These are phyloP conservation scores for Purpureocillium takamizusanense DNA, from an alignment of 2,329 filamentous ascomycete genomes.

Conservation along the genomic window DNA sequence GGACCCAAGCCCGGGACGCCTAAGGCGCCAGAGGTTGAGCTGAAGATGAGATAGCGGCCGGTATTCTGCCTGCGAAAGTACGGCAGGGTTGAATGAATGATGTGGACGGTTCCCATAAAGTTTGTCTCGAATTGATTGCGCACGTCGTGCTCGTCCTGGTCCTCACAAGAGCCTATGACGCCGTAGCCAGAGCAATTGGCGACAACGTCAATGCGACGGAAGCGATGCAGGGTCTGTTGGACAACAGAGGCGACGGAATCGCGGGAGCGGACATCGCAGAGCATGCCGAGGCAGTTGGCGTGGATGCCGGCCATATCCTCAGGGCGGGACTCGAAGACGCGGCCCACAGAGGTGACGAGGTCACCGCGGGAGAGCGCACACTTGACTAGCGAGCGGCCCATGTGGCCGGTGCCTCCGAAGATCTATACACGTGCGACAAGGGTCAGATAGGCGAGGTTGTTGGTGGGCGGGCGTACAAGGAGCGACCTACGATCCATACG, in stretches of 20 bases:
- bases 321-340: conserved; percentile 66
- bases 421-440: conserved; percentile 54
- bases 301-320: conserved; percentile 65
- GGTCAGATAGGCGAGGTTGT: too few relatives aligned
- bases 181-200: conserved; percentile 94
- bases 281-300: conserved; percentile 64
- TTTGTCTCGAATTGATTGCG: conserved; percentile 97
- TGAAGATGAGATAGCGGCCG: conserved; percentile 90
- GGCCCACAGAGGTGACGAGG: conserved; percentile 76
- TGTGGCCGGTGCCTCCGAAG: conserved; percentile 95
- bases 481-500: conserved; percentile 71
- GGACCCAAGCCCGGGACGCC: conserved; percentile 88
- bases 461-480: neutral
- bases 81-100: conserved; percentile 79
- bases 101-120: conserved; percentile 90
- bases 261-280: conserved; percentile 82
- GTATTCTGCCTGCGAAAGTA: conserved; percentile 70
- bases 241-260: conserved; percentile 69
- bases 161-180: conserved; percentile 90
- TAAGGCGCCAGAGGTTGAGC: conserved; percentile 82
- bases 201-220: conserved; percentile 78
- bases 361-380: conserved; percentile 73
- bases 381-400: conserved; percentile 84
- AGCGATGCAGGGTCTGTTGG: conserved; percentile 60
- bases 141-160: conserved; percentile 91